Percentiles rank a stretch among this genome's conserved stretches.
phyloP scores from a whole-genome alignment of 1,284 basidiomycete genomes.

The Schizophyllum commune region DNA sequence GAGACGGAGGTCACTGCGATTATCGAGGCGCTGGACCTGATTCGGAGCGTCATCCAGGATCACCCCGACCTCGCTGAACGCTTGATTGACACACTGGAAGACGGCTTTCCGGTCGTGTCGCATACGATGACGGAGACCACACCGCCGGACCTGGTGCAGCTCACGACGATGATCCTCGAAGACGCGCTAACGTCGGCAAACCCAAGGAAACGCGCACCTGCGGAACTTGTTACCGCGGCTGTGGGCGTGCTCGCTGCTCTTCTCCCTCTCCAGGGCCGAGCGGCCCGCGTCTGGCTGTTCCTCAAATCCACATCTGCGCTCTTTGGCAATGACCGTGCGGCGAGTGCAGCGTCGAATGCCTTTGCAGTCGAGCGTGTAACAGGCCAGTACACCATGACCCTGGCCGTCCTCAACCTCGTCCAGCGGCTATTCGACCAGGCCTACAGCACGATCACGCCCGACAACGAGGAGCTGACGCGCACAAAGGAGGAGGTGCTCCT shows the following conservation, averaged over 20 bases:
- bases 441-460: constrained; percentile 49
- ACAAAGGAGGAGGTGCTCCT: constrained; percentile 79
- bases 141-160: constrained; percentile 66
- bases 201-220: not conserved
- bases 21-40: constrained; percentile 70
- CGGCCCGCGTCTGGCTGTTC: constrained; percentile 80
- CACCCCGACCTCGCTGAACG: constrained; percentile 56
- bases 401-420: constrained; percentile 70
- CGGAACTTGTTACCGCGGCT: constrained; percentile 63
- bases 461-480: constrained; percentile 52
- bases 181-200: constrained; percentile 49
- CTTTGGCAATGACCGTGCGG: constrained; percentile 56
- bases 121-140: constrained; percentile 43
- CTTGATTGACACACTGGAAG: constrained; percentile 63
- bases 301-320: constrained; percentile 71
- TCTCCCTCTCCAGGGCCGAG: constrained; percentile 65
- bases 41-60: constrained; percentile 68
- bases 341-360: constrained; percentile 54
- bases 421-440: constrained; percentile 72
- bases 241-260: constrained; percentile 76
- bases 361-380: constrained; percentile 64
- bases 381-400: constrained; percentile 75
- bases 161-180: constrained; percentile 80
- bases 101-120: constrained; percentile 41
- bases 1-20: constrained; percentile 39